phyloP scores from a whole-genome alignment of 345 rosid species.

The Moricandia arvensis region DNA sequence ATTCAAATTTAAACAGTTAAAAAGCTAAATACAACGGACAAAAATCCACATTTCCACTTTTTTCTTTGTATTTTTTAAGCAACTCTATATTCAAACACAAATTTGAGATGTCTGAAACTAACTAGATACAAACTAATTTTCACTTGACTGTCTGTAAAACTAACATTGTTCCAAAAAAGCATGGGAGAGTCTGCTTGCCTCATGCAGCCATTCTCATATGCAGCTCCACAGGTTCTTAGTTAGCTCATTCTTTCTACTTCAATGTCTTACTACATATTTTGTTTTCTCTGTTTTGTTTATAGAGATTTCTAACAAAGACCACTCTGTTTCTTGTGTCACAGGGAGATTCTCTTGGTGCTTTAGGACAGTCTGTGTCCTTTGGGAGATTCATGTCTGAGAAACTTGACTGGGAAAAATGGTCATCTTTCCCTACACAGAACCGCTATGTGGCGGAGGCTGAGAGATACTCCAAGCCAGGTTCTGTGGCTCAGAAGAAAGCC shows the following conservation, averaged over 20 bases:
- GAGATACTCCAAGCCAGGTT: slow-evolving; percentile 71
- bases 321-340: slow-evolving; percentile 19
- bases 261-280: neutral
- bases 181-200: slow-evolving; percentile 92
- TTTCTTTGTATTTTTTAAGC: neutral
- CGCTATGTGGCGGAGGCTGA: slow-evolving; percentile 80
- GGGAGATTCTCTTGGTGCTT: slow-evolving; percentile 60
- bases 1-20: slow-evolving; percentile 39
- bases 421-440: slow-evolving; percentile 62
- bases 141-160: slow-evolving; percentile 13
- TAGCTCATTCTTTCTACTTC: neutral
- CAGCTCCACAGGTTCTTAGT: slow-evolving; percentile 56
- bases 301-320: neutral
- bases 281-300: neutral
- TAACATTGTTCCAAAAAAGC: neutral
- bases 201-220: slow-evolving; percentile 84
- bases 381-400: slow-evolving; percentile 89
- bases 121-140: neutral
- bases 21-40: slow-evolving; percentile 29
- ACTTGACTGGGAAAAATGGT: slow-evolving; percentile 94
- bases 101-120: neutral
- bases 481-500: slow-evolving; percentile 87
- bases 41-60: slow-evolving; percentile 5
- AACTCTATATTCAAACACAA: neutral
- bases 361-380: slow-evolving; percentile 83